Conservation (phyloP, 352 stramenopile species). For the Phytophthora idaei region DNA sequence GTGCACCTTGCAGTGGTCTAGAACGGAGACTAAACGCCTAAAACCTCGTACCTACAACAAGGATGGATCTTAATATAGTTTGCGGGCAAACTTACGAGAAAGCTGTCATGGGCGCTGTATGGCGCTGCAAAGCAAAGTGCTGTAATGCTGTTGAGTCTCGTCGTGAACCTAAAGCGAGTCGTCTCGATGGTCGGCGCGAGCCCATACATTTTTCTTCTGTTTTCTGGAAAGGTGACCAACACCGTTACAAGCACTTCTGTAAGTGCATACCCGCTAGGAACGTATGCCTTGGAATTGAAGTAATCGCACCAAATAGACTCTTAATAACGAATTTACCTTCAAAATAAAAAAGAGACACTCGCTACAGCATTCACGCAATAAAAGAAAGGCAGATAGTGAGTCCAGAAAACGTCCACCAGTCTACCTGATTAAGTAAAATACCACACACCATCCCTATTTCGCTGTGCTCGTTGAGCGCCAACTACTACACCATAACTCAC, state of each 20-base stretch:
- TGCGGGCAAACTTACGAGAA: no score
- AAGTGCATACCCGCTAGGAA: neutral
- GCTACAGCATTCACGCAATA: neutral
- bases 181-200: constrained; percentile 1
- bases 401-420: neutral
- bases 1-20: no score
- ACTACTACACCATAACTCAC: neutral
- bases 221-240: neutral
- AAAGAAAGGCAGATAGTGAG: neutral
- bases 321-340: neutral
- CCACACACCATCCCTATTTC: no score
- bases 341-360: neutral
- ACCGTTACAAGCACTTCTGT: neutral
- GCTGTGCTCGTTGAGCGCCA: neutral
- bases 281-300: neutral
- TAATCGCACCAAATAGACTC: neutral
- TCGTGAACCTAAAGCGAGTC: neutral
- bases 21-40: neutral
- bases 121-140: neutral
- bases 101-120: neutral
- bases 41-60: no score
- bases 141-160: neutral
- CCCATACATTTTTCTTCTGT: neutral
- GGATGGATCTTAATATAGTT: no score
- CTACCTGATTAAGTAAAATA: neutral